Evolutionary conservation across 2,329 filamentous ascomycete genomes (phyloP).

Genomic region (Penicillium hesseltinei): DNA sequence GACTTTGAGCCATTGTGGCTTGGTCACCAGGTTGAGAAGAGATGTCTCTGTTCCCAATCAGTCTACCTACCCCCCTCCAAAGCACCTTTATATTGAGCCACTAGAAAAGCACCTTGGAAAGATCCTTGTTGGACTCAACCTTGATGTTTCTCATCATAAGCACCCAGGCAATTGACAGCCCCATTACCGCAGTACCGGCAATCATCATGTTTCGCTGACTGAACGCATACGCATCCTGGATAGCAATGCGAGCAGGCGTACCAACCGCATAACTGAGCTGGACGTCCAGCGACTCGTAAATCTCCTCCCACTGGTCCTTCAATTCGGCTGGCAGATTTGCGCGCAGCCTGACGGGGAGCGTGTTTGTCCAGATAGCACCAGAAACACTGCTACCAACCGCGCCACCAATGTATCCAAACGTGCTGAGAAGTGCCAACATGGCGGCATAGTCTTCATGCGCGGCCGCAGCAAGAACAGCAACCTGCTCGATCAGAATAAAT

Average conservation of each 20-base stretch:
- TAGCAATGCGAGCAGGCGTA: constrained; percentile 26
- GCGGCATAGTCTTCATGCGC: constrained; percentile 57
- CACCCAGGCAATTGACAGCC: constrained; percentile 41
- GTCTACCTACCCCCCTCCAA: not conserved
- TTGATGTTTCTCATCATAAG: constrained; percentile 50
- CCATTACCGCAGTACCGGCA: constrained; percentile 45
- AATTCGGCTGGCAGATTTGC: constrained; percentile 43
- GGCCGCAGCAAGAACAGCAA: constrained; percentile 54
- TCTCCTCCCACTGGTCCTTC: constrained; percentile 32
- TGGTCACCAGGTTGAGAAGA: too few relatives aligned
- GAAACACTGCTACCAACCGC: constrained; percentile 57
- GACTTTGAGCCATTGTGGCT: too few relatives aligned
- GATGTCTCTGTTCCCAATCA: not conserved
- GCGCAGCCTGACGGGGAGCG: constrained; percentile 50
- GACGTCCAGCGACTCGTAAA: constrained; percentile 52
- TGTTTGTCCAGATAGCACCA: constrained; percentile 60
- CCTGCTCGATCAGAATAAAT: constrained; percentile 54
- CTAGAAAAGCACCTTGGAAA: not conserved
- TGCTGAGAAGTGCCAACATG: constrained; percentile 54
- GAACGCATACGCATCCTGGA: constrained; percentile 49
- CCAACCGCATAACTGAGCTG: constrained; percentile 32
- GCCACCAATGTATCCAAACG: constrained; percentile 56
- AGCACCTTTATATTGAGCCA: not conserved
- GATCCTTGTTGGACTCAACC: constrained; percentile 24
- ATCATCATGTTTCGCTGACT: constrained; percentile 51